Evolutionary conservation across 1,284 basidiomycete species (phyloP).

Genomic region (Laetiporus sulphureus): DNA sequence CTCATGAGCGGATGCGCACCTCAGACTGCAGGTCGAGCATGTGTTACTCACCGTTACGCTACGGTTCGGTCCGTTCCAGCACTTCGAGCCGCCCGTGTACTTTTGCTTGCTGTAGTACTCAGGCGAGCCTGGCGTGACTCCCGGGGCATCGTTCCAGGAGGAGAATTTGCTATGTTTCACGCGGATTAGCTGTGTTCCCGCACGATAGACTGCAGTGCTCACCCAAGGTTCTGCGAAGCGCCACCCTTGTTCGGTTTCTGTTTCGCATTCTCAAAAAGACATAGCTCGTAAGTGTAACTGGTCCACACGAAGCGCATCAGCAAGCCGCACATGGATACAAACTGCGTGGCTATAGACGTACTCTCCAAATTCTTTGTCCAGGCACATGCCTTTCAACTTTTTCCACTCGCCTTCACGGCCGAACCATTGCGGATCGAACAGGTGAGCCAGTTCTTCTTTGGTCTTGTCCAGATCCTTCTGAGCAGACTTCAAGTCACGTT

Average conservation of each 20-base stretch:
- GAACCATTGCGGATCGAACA: conserved; percentile 63
- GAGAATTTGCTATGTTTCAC: conserved; percentile 54
- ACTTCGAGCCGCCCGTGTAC: conserved; percentile 81
- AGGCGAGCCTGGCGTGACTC: conserved; percentile 50
- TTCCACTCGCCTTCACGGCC: conserved; percentile 92
- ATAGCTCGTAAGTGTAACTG: conserved; percentile 96
- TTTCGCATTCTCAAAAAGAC: conserved; percentile 82
- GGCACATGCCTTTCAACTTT: conserved; percentile 81
- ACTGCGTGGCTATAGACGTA: no score
- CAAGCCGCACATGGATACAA: no score
- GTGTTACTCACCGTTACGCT: conserved; percentile 58
- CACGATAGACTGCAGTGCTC: conserved; percentile 21
- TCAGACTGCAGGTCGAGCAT: background rate
- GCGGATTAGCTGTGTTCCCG: background rate
- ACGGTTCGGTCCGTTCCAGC: conserved; percentile 96
- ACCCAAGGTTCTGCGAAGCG: conserved; percentile 82
- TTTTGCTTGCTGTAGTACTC: conserved; percentile 78
- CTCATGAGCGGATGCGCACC: no score
- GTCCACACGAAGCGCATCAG: background rate
- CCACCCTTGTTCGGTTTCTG: conserved; percentile 89
- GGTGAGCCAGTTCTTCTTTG: conserved; percentile 47
- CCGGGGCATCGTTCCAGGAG: conserved; percentile 63
- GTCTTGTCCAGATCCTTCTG: conserved; percentile 43
- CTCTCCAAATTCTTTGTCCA: conserved; percentile 86
- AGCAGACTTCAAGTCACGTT: conserved; percentile 41